These are phyloP conservation scores for Lentinula sp. DNA, from an alignment of 768 basidiomycete species.

Conservation along the genomic window DNA sequence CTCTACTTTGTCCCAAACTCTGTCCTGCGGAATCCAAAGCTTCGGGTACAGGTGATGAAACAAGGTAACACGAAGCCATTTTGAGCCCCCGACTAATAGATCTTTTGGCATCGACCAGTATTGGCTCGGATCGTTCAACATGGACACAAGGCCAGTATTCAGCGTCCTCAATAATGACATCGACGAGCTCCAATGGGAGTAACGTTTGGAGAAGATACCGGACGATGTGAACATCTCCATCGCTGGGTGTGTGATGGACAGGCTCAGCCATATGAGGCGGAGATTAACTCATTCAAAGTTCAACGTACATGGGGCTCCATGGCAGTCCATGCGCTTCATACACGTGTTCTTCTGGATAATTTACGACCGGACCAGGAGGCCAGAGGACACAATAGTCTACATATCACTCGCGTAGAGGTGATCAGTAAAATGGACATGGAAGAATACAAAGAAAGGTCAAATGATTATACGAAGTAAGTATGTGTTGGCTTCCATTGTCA, in stretches of 20 bases:
- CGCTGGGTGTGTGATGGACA: background rate
- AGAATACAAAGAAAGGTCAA: constrained; percentile 6
- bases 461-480: constrained; percentile 22
- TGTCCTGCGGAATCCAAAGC: background rate
- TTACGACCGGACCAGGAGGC: no score
- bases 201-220: background rate
- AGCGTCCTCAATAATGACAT: background rate
- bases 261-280: no score
- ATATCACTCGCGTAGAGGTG: no score
- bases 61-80: background rate
- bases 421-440: constrained; percentile 9
- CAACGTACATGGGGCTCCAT: no score
- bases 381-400: no score
- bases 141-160: background rate
- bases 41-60: background rate
- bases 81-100: background rate
- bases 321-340: no score
- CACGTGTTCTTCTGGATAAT: no score
- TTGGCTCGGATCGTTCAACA: background rate
- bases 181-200: background rate
- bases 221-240: background rate
- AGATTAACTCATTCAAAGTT: no score
- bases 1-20: background rate
- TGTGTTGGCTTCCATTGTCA: constrained; percentile 14
- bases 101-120: background rate